Evolutionary conservation across 257 asterid species (phyloP).

Genomic region (Nicotiana otophora): DNA sequence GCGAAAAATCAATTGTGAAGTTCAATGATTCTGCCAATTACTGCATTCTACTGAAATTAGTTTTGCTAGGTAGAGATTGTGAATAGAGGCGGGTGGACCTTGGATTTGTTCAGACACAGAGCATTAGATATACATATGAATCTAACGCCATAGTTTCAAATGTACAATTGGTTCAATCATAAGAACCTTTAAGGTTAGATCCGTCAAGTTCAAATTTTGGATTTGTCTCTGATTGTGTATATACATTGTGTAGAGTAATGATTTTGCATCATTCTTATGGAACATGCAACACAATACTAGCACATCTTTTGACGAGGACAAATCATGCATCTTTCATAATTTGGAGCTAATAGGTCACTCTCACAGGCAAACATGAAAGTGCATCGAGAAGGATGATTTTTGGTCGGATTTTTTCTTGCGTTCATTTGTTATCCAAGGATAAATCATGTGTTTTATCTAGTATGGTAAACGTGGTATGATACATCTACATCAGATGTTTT

Average conservation of each 20-base stretch:
- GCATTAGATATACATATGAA: no score
- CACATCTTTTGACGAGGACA: neutral
- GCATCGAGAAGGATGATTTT: neutral
- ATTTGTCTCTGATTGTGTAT: neutral
- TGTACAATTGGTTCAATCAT: no score
- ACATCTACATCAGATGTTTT: no score
- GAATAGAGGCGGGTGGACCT: no score
- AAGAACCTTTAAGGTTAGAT: no score
- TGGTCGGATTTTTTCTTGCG: neutral
- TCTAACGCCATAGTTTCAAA: no score
- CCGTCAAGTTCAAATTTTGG: no score
- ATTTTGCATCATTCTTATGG: neutral
- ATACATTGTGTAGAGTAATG: neutral
- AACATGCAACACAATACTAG: neutral
- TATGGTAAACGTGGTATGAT: neutral
- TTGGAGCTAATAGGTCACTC: neutral
- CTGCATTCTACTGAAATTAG: neutral
- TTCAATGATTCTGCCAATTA: neutral
- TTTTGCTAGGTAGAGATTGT: neutral
- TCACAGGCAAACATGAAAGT: neutral
- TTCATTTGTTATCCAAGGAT: neutral
- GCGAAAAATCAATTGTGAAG: neutral
- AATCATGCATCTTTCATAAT: neutral
- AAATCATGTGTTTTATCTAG: neutral
- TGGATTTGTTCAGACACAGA: no score